phyloP scores from a whole-genome alignment of 176 grass and related monocot genomes.

The Leersia perrieri region DNA sequence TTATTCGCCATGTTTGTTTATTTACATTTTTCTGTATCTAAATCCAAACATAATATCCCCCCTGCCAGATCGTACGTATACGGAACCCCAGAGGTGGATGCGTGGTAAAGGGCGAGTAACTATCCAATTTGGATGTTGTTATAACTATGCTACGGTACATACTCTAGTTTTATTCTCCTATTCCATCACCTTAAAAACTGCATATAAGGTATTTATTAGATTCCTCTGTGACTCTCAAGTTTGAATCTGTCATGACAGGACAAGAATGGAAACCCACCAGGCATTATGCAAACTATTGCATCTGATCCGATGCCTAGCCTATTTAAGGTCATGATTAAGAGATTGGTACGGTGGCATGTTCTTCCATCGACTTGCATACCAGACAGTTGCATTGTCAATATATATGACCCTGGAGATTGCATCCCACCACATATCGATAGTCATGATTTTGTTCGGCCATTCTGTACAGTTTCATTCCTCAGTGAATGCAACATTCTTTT shows the following conservation, averaged over 20 bases:
- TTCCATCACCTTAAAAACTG: slow-evolving; percentile 19
- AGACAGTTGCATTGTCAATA: slow-evolving; percentile 91
- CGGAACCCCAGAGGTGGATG: slow-evolving; percentile 91
- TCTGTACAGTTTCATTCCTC: slow-evolving; percentile 89
- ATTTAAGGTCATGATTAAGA: slow-evolving; percentile 66
- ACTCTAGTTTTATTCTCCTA: slow-evolving; percentile 13
- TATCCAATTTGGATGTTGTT: slow-evolving; percentile 86
- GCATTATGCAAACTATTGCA: slow-evolving; percentile 57
- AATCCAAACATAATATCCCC: background rate
- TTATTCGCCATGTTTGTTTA: background rate
- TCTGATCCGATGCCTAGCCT: slow-evolving; percentile 73
- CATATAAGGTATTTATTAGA: slow-evolving; percentile 1
- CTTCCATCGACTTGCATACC: slow-evolving; percentile 64
- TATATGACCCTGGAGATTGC: slow-evolving; percentile 82
- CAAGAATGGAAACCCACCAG: slow-evolving; percentile 85
- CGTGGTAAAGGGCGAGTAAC: slow-evolving; percentile 80
- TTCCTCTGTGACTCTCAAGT: background rate
- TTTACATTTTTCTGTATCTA: background rate
- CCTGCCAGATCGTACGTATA: slow-evolving; percentile 61
- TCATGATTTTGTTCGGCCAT: slow-evolving; percentile 83
- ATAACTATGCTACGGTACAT: slow-evolving; percentile 80
- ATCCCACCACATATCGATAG: slow-evolving; percentile 92
- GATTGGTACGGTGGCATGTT: slow-evolving; percentile 70
- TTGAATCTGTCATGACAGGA: slow-evolving; percentile 56
- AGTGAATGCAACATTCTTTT: slow-evolving; percentile 79